Evolutionary conservation across 129 eudicot genomes (phyloP), one percentile per base, ranked within the genome.

Genomic region (Pittosporum tobira): DNA sequence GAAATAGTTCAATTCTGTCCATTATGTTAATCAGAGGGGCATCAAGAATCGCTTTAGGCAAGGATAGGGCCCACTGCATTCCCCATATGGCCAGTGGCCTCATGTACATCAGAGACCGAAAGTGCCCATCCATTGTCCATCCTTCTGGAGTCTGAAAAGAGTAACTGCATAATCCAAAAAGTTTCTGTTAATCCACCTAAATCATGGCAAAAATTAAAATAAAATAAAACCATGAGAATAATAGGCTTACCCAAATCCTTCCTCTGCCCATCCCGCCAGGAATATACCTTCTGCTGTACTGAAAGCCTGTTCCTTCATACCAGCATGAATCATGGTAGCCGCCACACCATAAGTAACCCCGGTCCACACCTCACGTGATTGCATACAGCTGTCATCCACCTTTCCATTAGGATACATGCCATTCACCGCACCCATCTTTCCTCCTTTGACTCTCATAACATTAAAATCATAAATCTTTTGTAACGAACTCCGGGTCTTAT

Each of bases 301-400:
- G 22, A 91, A 91, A 10, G 73, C 99, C 59, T 87, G 78, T 75
- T 81, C 94, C 60, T 61, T 81, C 99, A 93, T 87, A 11, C 99
- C 99, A 0, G 94, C 94, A 75, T 71, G 90, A 53, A 93, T 84
- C 99, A 87, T 87, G 14, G 90, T 87, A 3, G 99, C 96, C 14
- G 97, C 97, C 51, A 76, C 77, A 21, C 72, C 96, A 36, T 93
- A 93, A 4, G 96, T 93, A 18, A 93, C 96, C 29, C 99, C 99
- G 0, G 85, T 72, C 99, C 99, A 93, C 48, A 93, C 80, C 54
- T 93, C 99, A 42, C 99, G 83, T 1, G 99, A 93, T 63, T 93
- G 99, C 99, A 93, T 93, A 65, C 99, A 93, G 16, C 96, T 77
- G 7, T 87, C 99, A 22, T 93, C 99, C 12, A 93, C 91, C 57